Evolutionary conservation across 176 grass and related monocot genomes (phyloP), one percentile per base, ranked within the genome.

Genomic region (Thinopyrum elongatum): DNA sequence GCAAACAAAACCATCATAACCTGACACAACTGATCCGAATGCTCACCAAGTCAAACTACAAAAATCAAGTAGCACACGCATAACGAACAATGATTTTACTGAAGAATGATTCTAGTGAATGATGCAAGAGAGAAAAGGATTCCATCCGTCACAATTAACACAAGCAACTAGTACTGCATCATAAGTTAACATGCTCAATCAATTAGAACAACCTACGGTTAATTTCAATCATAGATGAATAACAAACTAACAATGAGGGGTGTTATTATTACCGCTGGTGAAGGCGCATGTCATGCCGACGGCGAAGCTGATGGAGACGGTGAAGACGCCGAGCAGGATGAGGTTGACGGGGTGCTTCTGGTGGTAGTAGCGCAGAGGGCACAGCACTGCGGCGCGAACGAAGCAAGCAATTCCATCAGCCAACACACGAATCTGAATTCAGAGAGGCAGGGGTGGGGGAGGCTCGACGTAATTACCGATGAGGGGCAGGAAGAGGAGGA

Each of bases 341-440:
- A 93, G 87, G 80, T 95, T 98, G 51, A 95, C 81, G 30, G 95
- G 95, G 82, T 95, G 90, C 84, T 84, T 88, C 80, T 95, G 89
- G 85, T 93, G 85, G 78, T 93, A 97, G 62, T 84, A 90, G 14
- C 19, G 70, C 69, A 93, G 85, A 31, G 92, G 95, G 36, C 82
- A 90, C 47, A 97, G 28, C 74, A 94, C 92, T 95, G 89, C 84
- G 49, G 64, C 25, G 15, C 49, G 60, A 17, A 62, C n/a, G 35
- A 77, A 47, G 35, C 88, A 87, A 72, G 19, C 7, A 58, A 58
- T 27, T 26, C 1, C 9, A 16, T 27, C 3, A 16, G 62, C 55
- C 15, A 83, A 9, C 4, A 1, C 44, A 51, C 0, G 25, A 13
- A 66, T 2, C 12, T 8, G 59, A 85, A 57, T 13, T 17, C 22